Evolutionary conservation across 352 stramenopile species (phyloP), one percentile per base, ranked within the genome.

Genomic region (Globisporangium emineosum): DNA sequence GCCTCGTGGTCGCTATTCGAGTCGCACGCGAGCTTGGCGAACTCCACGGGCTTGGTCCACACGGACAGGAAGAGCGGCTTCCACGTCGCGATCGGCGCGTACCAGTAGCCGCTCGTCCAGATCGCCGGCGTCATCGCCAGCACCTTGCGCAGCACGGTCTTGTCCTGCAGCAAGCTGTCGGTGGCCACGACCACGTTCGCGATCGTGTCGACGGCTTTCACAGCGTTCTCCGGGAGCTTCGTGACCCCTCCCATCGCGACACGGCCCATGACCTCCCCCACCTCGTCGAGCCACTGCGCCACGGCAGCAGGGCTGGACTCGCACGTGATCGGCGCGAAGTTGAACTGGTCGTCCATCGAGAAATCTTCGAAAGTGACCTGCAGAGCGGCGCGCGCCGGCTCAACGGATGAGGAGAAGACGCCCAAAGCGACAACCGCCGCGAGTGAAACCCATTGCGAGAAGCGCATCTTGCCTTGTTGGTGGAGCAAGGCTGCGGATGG

Each of bases 81-180:
- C 76, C 76, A 89, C 13, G 69, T 64, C 40, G 27, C 57, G 10
- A 81, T 67, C 2, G 72, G 70, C 27, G 51, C 57, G 68, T 87
- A 89, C 78, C 76, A 89, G 63, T 78, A 87, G 21, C 76, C 78
- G 40, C 71, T 71, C 21, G 66, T 64, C 78, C 78, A 89, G 13
- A 89, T 70, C 23, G 72, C 78, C 6, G 80, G 78, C 12, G 80
- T 33, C 13, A 86, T 40, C 33, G 70, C 59, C 19, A 78, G 40
- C 55, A 81, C 50, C 27, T 67, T 71, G 32, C 62, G 60, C 23
- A 86, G 45, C 37, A 89, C 69, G 0, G 6, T 29, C 13, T 42
- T 8, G 68, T 83, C 61, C 23, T 64, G 69, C 12, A 77, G 49
- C 10, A 81, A 62, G 5, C n/a, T 37, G 12, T 61, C 37, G 3